Base-by-base conservation (phyloP, 306 rosid genomes). In the Leucaena leucocephala region DNA sequence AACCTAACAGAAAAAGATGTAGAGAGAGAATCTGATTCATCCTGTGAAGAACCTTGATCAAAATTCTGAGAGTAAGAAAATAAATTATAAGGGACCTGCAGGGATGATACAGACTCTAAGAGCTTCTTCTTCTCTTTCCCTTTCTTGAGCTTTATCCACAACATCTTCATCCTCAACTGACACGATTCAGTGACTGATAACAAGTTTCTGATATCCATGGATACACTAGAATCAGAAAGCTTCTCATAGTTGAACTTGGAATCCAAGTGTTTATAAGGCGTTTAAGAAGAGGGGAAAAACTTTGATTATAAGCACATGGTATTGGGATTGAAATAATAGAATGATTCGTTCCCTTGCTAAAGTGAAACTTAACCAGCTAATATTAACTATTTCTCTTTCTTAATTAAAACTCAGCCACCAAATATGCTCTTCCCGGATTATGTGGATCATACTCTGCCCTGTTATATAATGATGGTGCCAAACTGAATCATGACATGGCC, bases 21-120 rank as follows among this genome's bases (percentile, higher is more conserved):
- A 17, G 85, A 87, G n/a, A 85, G 83, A 67, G 69, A 59, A 2
- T 87, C 79, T 2, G 76, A 77, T 22, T 76, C 86, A 58, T 84
- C 86, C 69, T 81, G 78, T n/a, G 85, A 38, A 50, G 74, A 65
- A 8, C 90, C 82, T 65, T 75, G 76, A 71, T 91, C 89, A 74
- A 91, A 91, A 79, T 87, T 89, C 82, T 82, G 83, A 16, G 85
- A 77, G 78, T 89, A 86, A 34, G 87, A 84, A 82, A 55, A 58
- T 3, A 88, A 64, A 85, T 92, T 89, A 58, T 88, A 87, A 36
- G 86, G 79, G 38, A 75, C 81, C 58, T 63, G 71, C 38, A 45
- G 50, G 38, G 84, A 34, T 75, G 77, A 55, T 4, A 84, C 48
- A 55, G 66, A 48, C 5, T 75, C 75, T 5, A 80, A 77, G 1